phyloP scores from a whole-genome alignment of 768 basidiomycete genomes.

The Agaricus sinodeliciosus region DNA sequence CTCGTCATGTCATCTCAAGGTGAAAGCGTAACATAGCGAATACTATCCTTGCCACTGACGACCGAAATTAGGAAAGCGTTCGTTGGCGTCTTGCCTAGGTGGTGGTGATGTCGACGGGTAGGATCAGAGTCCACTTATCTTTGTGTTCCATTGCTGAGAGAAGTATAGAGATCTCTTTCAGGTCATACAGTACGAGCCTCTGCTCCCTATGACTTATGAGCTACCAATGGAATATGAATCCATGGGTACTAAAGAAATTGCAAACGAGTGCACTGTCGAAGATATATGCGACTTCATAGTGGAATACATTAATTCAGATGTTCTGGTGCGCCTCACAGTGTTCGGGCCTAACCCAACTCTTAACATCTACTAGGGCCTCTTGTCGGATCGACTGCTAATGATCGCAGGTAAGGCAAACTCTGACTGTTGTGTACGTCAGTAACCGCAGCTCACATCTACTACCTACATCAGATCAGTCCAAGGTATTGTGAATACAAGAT shows the following conservation, averaged over 20 bases:
- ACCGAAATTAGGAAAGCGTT: slow-evolving; percentile 41
- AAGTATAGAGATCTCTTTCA: slow-evolving; percentile 53
- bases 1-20: slow-evolving; percentile 66
- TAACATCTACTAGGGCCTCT: slow-evolving; percentile 43
- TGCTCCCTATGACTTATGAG: slow-evolving; percentile 49
- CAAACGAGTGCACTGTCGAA: slow-evolving; percentile 48
- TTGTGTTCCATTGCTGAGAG: neutral
- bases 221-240: slow-evolving; percentile 45
- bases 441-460: neutral
- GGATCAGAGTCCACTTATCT: slow-evolving; percentile 9
- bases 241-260: slow-evolving; percentile 29
- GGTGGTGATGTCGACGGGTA: slow-evolving; percentile 83
- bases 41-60: neutral
- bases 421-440: neutral
- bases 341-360: neutral
- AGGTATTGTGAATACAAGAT: slow-evolving; percentile 27
- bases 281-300: slow-evolving; percentile 79
- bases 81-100: slow-evolving; percentile 61
- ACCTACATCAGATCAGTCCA: slow-evolving; percentile 55
- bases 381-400: slow-evolving; percentile 60
- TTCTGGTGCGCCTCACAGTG: slow-evolving; percentile 43
- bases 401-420: slow-evolving; percentile 51
- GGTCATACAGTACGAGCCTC: slow-evolving; percentile 46
- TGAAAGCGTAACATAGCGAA: slow-evolving; percentile 13
- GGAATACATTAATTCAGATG: slow-evolving; percentile 79